Percentiles rank a stretch among this genome's conserved stretches.
phyloP scores from a whole-genome alignment of 169 alveolate genomes.

The Babesia gibsoni region DNA sequence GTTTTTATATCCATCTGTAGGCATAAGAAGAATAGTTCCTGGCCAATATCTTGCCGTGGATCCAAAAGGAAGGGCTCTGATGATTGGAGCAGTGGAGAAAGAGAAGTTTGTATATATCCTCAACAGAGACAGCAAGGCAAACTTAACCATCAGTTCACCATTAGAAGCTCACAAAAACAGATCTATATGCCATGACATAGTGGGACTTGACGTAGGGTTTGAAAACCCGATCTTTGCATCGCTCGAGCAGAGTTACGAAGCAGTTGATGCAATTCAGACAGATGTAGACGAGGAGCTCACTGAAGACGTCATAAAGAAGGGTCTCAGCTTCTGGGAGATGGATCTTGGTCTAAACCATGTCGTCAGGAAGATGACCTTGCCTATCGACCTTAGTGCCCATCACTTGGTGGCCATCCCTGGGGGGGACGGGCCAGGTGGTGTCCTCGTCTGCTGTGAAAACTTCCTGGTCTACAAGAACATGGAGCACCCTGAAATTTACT shows the following conservation, averaged over 20 bases:
- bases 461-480: conserved; percentile 89
- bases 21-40: conserved; percentile 92
- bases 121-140: conserved; percentile 91
- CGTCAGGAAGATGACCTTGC: conserved; percentile 86
- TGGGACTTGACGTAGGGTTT: conserved; percentile 93
- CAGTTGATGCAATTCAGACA: conserved; percentile 83
- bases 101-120: conserved; percentile 97
- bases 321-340: conserved; percentile 94
- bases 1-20: conserved; percentile 16
- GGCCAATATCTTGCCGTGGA: conserved; percentile 99
- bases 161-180: conserved; percentile 95
- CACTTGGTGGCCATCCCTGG: conserved; percentile 91
- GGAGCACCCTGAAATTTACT: conserved; percentile 88
- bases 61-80: conserved; percentile 98
- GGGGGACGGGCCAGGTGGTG: conserved; percentile 98
- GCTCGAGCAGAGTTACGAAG: conserved; percentile 89
- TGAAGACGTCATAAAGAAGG: conserved; percentile 84
- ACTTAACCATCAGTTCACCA: conserved; percentile 94
- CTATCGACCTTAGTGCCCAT: conserved; percentile 86
- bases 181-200: conserved; percentile 89
- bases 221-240: conserved; percentile 97
- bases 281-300: conserved; percentile 57
- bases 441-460: conserved; percentile 94
- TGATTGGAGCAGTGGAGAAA: conserved; percentile 98
- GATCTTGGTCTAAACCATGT: conserved; percentile 99